Evolutionary conservation across 176 grass and related monocot genomes (phyloP).

Genomic region (Puccinellia tenuiflora): DNA sequence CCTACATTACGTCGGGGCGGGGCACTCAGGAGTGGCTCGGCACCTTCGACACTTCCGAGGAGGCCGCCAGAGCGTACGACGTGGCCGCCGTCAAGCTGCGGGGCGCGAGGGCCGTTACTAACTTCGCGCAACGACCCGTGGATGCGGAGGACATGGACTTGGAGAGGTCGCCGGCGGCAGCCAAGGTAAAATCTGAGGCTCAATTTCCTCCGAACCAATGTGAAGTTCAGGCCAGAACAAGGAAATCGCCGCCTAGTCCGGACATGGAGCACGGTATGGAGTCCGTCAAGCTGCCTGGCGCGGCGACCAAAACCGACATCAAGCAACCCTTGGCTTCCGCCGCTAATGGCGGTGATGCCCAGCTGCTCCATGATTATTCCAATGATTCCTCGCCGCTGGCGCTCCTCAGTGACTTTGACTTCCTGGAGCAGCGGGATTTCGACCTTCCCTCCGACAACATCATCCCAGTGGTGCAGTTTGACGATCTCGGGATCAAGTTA

Average conservation of each 20-base stretch:
- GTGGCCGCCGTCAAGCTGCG: not conserved
- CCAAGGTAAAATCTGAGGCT: not conserved
- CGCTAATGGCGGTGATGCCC: not conserved
- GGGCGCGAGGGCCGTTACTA: not conserved
- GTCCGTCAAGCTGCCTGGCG: not conserved
- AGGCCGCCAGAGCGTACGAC: not conserved
- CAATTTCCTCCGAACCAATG: not conserved
- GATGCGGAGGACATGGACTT: too few relatives aligned
- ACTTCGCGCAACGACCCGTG: not conserved
- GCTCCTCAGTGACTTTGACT: not conserved
- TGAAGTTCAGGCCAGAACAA: not conserved
- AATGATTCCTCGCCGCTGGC: not conserved
- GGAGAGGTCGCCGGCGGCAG: not conserved
- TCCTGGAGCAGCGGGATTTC: not conserved
- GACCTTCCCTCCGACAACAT: not conserved
- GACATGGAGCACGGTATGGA: not conserved
- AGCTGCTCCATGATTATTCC: not conserved
- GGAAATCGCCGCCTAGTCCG: not conserved
- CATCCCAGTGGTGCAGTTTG: not conserved
- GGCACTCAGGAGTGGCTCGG: not conserved
- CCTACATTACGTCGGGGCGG: not conserved
- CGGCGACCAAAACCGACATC: not conserved
- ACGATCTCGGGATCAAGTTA: not conserved
- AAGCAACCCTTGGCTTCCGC: not conserved
- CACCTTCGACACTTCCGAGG: not conserved